phyloP scores from a whole-genome alignment of 371 early-diverging fungal species.

The Apophysomyces elegans region DNA sequence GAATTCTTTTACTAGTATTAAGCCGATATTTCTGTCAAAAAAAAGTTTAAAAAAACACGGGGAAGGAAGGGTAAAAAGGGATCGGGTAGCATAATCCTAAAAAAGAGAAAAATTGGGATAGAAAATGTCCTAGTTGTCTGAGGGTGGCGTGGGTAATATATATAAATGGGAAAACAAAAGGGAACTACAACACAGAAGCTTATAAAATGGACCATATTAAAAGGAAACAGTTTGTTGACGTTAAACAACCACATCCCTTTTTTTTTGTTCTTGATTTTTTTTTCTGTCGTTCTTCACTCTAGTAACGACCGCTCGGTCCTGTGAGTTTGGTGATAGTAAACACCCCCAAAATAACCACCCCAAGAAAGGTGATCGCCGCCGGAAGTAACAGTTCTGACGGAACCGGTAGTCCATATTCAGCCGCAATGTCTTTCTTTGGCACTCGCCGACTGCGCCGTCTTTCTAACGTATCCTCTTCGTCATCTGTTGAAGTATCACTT shows the following conservation, averaged over 20 bases:
- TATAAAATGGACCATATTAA: neutral
- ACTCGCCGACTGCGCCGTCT: conserved; percentile 15
- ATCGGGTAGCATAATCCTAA: neutral
- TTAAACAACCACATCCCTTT: neutral
- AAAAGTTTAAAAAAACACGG: neutral
- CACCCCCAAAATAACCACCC: conserved; percentile 62
- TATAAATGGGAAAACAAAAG: neutral
- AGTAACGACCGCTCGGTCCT: conserved; percentile 20
- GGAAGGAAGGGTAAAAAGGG: neutral
- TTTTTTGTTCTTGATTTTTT: too few relatives aligned
- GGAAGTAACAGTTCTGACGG: conserved; percentile 64
- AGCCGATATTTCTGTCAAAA: neutral
- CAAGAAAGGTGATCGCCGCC: conserved; percentile 63
- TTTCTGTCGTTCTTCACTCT: neutral
- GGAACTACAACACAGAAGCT: neutral
- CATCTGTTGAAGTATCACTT: conserved; percentile 30
- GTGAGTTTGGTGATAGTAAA: conserved; percentile 46
- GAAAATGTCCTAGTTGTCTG: neutral
- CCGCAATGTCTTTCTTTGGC: conserved; percentile 27
- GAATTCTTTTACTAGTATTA: neutral
- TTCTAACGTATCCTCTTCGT: conserved; percentile 13
- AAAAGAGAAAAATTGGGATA: neutral
- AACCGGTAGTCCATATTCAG: conserved; percentile 32
- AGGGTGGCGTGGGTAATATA: conserved; percentile 4
- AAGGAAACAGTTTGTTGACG: neutral